Evolutionary conservation across 441 rosid genomes (phyloP), one percentile per base, ranked within the genome.

Genomic region (Pelargonium fulgidum): DNA sequence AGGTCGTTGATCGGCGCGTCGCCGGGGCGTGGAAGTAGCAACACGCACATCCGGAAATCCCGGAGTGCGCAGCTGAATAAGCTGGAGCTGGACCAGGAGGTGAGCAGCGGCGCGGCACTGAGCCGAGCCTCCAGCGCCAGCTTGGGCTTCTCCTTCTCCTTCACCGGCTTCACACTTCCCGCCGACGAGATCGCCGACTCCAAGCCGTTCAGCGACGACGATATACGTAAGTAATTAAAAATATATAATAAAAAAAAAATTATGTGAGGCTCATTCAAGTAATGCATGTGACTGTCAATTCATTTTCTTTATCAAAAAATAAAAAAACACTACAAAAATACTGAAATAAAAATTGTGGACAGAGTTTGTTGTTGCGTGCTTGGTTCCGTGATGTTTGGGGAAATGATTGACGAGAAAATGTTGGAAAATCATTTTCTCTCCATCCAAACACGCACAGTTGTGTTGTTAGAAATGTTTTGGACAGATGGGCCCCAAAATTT

Each of bases 91-190:
- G 97, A 93, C 0, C 54, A 48, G 1, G 97, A 91, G 4, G 75
- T 93, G 22, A 86, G 78, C 81, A 89, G 86, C 42, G 94, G 98
- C 0, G 96, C 96, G 0, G 98, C 96, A 11, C 73, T 93, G 20
- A 93, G 98, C 80, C 85, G 98, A 56, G 98, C 97, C 2, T 93
- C 98, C 0, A 93, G 98, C 41, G 96, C 98, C 19, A 91, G 97
- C 77, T 75, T 93, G 3, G 97, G 97, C 42, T 72, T 93, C 33
- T 91, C 98, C 10, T 93, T 91, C 76, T 89, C 97, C 19, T 93
- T 93, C 87, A 91, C 96, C 14, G 98, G 98, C 61, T 93, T 93
- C 81, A 77, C 83, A 65, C 59, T 89, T 78, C 96, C 94, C 11
- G 89, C 86, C 1, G 98, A 91, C n/a, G 97, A 88, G 66, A 82